Evolutionary conservation across 2,329 filamentous ascomycete genomes (phyloP).

Genomic region (Botrytis galanthina): DNA sequence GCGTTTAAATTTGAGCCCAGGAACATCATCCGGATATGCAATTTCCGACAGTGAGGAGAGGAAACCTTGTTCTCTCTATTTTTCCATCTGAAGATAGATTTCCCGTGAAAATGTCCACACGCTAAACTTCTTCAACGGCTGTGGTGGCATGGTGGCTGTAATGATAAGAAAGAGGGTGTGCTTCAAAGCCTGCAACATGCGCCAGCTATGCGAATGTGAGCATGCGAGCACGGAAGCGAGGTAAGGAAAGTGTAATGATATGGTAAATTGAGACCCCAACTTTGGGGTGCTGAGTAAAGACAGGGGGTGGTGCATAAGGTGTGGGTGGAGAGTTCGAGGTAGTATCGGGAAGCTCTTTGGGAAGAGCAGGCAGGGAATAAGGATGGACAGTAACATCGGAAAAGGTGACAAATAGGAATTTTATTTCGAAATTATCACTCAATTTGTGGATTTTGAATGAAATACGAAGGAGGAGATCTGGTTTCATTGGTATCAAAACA

Average conservation of each 20-base stretch:
- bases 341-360: background rate
- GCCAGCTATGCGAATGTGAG: background rate
- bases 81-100: background rate
- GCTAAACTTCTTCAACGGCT: slow-evolving; percentile 8
- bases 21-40: background rate
- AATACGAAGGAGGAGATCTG: background rate
- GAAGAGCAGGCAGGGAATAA: background rate
- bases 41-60: background rate
- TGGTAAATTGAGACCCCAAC: background rate
- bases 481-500: background rate
- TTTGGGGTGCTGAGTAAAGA: background rate
- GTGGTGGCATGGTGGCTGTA: background rate
- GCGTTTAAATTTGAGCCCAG: background rate
- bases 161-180: background rate
- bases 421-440: background rate
- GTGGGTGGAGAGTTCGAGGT: slow-evolving; percentile 1
- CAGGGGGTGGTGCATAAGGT: slow-evolving; percentile 10
- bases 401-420: background rate
- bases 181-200: background rate
- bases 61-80: background rate
- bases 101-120: background rate
- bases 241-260: background rate
- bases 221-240: background rate
- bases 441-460: background rate
- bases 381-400: background rate